These are phyloP conservation scores for Parafenestella ontariensis DNA, from an alignment of 2,329 filamentous ascomycete genomes.

Conservation along the genomic window DNA sequence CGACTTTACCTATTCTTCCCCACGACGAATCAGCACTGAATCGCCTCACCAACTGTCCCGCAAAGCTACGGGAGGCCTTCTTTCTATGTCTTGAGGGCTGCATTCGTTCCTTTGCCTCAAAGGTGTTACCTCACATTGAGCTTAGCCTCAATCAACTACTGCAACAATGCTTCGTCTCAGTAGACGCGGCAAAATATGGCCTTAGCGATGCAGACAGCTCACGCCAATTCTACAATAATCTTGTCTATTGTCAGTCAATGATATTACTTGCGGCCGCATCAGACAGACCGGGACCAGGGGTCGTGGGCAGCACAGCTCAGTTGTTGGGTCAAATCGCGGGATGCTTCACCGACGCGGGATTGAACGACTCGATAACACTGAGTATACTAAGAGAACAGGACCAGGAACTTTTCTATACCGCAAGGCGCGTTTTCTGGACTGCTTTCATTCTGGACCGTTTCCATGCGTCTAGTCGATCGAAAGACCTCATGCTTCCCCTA, in stretches of 20 bases:
- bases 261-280: conserved; percentile 42
- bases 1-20: conserved; percentile 43
- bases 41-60: conserved; percentile 43
- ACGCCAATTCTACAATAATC: conserved; percentile 39
- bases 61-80: conserved; percentile 46
- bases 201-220: conserved; percentile 35
- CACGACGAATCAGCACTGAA: conserved; percentile 42
- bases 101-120: conserved; percentile 41
- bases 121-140: conserved; percentile 36
- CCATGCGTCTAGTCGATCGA: conserved; percentile 43
- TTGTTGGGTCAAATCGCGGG: conserved; percentile 42
- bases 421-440: conserved; percentile 47
- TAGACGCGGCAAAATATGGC: conserved; percentile 39
- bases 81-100: conserved; percentile 44
- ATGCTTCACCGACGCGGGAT: conserved; percentile 37
- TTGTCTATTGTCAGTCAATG: conserved; percentile 45
- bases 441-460: conserved; percentile 48
- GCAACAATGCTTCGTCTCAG: conserved; percentile 35
- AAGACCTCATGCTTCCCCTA: conserved; percentile 41
- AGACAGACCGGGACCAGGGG: conserved; percentile 39
- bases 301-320: conserved; percentile 37
- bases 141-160: conserved; percentile 35
- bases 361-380: conserved; percentile 41
- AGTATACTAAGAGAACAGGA: conserved; percentile 39
- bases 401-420: conserved; percentile 35